Evolutionary conservation across 768 basidiomycete genomes (phyloP).

Genomic region (Serendipita sp.): DNA sequence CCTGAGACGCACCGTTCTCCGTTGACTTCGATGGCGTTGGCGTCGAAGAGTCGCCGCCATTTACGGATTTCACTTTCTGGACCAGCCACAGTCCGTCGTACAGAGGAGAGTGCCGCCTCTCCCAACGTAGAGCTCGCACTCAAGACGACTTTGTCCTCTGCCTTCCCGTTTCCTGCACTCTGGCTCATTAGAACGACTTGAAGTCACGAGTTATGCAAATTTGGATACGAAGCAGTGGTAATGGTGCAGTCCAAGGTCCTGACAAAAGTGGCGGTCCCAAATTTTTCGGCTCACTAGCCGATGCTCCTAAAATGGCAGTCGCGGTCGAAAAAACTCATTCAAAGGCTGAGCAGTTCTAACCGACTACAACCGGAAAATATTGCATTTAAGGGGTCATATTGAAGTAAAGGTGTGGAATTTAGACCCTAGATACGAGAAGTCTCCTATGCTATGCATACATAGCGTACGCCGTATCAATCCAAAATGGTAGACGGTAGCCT

Average conservation of each 20-base stretch:
- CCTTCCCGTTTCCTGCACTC: background rate
- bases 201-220: background rate
- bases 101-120: slow-evolving; percentile 29
- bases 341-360: background rate
- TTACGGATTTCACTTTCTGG: slow-evolving; percentile 75
- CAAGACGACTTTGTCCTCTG: background rate
- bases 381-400: background rate
- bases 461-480: background rate
- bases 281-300: background rate
- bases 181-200: background rate
- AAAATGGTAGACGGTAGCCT: slow-evolving; percentile 37
- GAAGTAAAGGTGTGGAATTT: background rate
- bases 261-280: background rate
- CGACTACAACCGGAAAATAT: background rate
- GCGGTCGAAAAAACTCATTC: no score
- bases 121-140: background rate
- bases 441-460: no score
- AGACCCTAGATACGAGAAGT: background rate
- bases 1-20: slow-evolving; percentile 59
- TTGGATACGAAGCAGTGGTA: background rate
- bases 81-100: slow-evolving; percentile 50
- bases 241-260: background rate
- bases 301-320: background rate
- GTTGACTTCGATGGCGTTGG: slow-evolving; percentile 55
- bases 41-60: slow-evolving; percentile 80